These are phyloP conservation scores for Eudorina sp. DNA, from an alignment of 139 green algal species.

Conservation along the genomic window DNA sequence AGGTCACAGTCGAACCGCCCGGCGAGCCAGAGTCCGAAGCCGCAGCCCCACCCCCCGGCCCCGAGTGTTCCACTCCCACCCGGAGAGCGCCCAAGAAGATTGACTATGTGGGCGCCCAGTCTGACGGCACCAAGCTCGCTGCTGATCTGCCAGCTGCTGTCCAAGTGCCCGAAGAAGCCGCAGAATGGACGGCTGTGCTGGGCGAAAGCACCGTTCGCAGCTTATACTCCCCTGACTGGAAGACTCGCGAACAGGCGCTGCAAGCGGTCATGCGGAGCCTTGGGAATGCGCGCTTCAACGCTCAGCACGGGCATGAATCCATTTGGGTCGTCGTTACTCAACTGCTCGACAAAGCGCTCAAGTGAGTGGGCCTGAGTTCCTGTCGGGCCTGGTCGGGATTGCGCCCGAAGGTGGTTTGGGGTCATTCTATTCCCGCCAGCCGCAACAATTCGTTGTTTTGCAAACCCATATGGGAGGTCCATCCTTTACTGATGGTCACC, in stretches of 20 bases:
- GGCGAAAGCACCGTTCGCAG: slow-evolving; percentile 44
- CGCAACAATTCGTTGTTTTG: too few relatives aligned
- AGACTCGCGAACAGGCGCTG: slow-evolving; percentile 51
- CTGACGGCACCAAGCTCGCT: slow-evolving; percentile 33
- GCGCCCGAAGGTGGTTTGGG: too few relatives aligned
- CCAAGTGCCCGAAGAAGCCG: slow-evolving; percentile 35
- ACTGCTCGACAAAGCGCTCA: slow-evolving; percentile 39
- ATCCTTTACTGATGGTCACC: too few relatives aligned
- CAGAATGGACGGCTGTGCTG: slow-evolving; percentile 20
- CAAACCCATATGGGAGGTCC: too few relatives aligned
- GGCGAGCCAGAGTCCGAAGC: neutral
- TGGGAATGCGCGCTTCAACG: slow-evolving; percentile 32
- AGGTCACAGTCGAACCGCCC: too few relatives aligned
- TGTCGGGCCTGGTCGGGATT: too few relatives aligned
- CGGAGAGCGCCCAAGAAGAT: slow-evolving; percentile 39
- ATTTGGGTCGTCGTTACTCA: slow-evolving; percentile 19
- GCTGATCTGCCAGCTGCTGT: slow-evolving; percentile 33
- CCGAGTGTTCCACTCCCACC: neutral
- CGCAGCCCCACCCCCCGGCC: neutral
- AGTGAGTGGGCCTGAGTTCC: too few relatives aligned
- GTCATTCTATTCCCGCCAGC: too few relatives aligned
- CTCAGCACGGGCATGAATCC: neutral
- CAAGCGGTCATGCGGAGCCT: slow-evolving; percentile 28
- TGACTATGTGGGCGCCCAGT: slow-evolving; percentile 27
- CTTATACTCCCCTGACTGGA: slow-evolving; percentile 48